phyloP scores from a whole-genome alignment of 345 rosid genomes.

The Trapa incisa region DNA sequence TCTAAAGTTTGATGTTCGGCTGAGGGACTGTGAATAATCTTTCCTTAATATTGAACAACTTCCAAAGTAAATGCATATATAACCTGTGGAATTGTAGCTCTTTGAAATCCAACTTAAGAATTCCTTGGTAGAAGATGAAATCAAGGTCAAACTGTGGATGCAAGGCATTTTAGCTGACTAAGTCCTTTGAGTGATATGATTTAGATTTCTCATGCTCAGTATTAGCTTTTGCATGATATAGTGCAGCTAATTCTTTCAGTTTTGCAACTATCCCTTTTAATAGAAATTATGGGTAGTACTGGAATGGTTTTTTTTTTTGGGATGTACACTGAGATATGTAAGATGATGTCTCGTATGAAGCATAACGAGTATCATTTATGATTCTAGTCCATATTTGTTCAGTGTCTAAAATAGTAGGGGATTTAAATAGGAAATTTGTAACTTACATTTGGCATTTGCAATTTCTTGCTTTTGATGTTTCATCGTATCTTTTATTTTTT shows the following conservation, averaged over 20 bases:
- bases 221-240: neutral
- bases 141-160: neutral
- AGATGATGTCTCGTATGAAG: neutral
- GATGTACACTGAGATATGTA: neutral
- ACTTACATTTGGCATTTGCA: neutral
- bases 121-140: neutral
- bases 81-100: neutral
- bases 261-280: neutral
- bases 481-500: constrained; percentile 6
- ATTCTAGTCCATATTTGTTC: neutral
- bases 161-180: too few species aligned
- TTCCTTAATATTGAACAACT: neutral
- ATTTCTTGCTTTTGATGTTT: neutral
- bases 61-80: neutral
- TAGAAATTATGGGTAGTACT: neutral
- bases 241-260: neutral
- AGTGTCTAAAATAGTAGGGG: neutral
- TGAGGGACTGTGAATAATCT: neutral
- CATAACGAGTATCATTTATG: neutral
- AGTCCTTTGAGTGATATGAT: too few species aligned
- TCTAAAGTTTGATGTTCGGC: neutral
- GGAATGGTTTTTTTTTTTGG: neutral
- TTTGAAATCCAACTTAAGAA: neutral
- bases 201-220: neutral
- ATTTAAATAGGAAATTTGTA: neutral